Evolutionary conservation across 2,329 filamentous ascomycete species (phyloP), one percentile per base, ranked within the genome.

Genomic region (Pseudogymnoascus sp.): DNA sequence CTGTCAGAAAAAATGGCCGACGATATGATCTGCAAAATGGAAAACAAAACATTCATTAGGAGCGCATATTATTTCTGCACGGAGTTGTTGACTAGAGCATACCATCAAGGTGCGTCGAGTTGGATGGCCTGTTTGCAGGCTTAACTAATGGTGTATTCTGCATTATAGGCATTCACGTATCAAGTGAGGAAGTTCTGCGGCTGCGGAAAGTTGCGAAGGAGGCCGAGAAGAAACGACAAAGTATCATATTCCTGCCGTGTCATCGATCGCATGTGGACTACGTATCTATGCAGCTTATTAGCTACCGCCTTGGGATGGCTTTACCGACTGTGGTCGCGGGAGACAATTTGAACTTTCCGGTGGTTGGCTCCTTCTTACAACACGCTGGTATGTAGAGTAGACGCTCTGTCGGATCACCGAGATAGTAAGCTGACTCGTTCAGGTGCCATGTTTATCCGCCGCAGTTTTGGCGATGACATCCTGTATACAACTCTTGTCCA

Each of bases 1-100:
- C 87, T 97, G 4, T 89, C 90, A 3, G 90, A 94, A 65, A 86
- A 88, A 66, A 87, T 94, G 82, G 90, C 92, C 22, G 91, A 96
- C 71, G 85, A 88, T 65, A 97, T 99, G 94, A 97, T 99, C 64
- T 97, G 93, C 82, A 99, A 99, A 76, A 93, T 97, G 81, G 94
- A 99, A 75, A 95, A 88, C 79, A 95, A 92, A 72, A 79, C 84
- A 2, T 97, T 97, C 71, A 96, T 99, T 67, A 81, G 94, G 57
- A 86, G 90, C 22, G 93, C 94, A 54, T 97, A 97, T 73, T 99
- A 97, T 72, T 72, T 96, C 38, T 81, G 80, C 57, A 96, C 92
- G 1, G 93, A 97, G 75, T 80, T 97, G 54, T 79, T 97, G 64
- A 95, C 93, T 4, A 80, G 94, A 63, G 93, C 94, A 5, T 99